phyloP scores from a whole-genome alignment of 208 protist species.

The Polymyxa betae region DNA sequence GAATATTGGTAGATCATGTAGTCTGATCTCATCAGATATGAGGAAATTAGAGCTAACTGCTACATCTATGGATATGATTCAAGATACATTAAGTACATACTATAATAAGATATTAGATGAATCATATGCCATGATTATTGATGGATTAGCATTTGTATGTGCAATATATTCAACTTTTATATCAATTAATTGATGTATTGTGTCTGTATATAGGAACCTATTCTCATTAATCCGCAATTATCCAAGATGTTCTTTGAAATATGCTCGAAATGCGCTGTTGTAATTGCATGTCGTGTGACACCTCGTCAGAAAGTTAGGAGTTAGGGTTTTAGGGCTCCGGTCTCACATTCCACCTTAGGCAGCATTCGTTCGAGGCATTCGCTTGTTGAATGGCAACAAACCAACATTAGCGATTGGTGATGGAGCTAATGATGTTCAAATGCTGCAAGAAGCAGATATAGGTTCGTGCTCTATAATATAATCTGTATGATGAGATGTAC shows the following conservation, averaged over 20 bases:
- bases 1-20: constrained; percentile 63
- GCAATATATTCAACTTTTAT: not conserved
- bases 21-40: constrained; percentile 64
- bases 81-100: not conserved
- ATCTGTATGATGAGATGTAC: not conserved
- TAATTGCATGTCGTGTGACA: constrained; percentile 61
- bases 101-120: not conserved
- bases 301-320: constrained; percentile 57
- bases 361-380: constrained; percentile 49
- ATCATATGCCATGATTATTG: not conserved
- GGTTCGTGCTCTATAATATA: too few relatives aligned
- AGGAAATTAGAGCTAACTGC: not conserved
- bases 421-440: constrained; percentile 71
- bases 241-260: constrained; percentile 52
- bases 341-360: not conserved
- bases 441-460: constrained; percentile 67
- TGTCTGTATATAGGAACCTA: not conserved
- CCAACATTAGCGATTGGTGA: constrained; percentile 67
- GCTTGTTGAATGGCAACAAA: not conserved
- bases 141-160: constrained; percentile 14
- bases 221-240: not conserved
- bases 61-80: not conserved
- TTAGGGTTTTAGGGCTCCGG: not conserved
- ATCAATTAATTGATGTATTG: not conserved
- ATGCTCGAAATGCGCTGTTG: constrained; percentile 36